Evolutionary conservation across 2,329 filamentous ascomycete genomes (phyloP).

Genomic region (Aspergillus sp.): DNA sequence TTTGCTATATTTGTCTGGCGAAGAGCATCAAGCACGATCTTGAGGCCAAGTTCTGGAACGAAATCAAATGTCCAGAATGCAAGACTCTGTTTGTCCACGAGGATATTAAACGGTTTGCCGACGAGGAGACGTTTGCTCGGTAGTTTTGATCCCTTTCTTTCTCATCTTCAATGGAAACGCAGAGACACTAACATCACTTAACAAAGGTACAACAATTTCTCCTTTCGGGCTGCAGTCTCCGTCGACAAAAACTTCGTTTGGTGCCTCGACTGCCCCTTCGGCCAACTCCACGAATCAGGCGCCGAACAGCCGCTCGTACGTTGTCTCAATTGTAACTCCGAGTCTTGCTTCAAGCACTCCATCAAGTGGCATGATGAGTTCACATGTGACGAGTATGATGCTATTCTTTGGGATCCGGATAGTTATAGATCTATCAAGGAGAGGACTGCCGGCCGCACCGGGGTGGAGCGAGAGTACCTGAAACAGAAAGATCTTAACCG

Average conservation of each 20-base stretch:
- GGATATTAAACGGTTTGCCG: slow-evolving; percentile 9
- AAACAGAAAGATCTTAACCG: not conserved
- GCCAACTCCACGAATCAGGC: slow-evolving; percentile 9
- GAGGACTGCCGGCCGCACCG: not conserved
- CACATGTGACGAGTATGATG: slow-evolving; percentile 13
- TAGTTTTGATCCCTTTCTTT: not conserved
- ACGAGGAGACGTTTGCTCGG: slow-evolving; percentile 6
- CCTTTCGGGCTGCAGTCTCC: slow-evolving; percentile 5
- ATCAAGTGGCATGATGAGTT: slow-evolving; percentile 14
- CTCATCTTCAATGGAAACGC: not conserved
- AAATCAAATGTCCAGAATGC: slow-evolving; percentile 13
- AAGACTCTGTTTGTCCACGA: slow-evolving; percentile 4
- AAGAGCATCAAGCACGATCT: slow-evolving; percentile 13
- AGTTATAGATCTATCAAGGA: slow-evolving; percentile 5
- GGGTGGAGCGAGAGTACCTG: not conserved
- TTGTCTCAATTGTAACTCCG: not conserved
- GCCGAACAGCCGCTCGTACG: slow-evolving; percentile 1
- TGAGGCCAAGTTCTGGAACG: slow-evolving; percentile 9
- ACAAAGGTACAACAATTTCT: slow-evolving; percentile 3
- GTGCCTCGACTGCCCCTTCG: slow-evolving; percentile 11
- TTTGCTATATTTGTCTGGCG: slow-evolving; percentile 7
- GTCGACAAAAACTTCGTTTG: slow-evolving; percentile 13
- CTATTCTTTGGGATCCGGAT: slow-evolving; percentile 10
- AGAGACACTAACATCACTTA: not conserved
- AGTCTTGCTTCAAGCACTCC: slow-evolving; percentile 12